Evolutionary conservation across 768 basidiomycete genomes (phyloP).

Genomic region (Glaciozyma martinii): DNA sequence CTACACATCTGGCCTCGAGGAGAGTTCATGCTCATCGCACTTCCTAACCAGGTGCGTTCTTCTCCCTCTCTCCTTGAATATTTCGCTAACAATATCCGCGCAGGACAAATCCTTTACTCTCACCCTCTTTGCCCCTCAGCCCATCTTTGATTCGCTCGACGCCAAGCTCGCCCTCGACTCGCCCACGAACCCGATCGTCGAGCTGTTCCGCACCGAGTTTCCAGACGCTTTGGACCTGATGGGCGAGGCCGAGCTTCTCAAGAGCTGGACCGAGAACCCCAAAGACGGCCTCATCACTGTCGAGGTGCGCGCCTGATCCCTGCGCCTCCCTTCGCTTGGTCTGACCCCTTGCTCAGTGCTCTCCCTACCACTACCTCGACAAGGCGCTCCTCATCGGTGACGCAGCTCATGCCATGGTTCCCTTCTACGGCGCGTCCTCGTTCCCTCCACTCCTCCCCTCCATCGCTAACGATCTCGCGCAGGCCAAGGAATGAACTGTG

Average conservation of each 20-base stretch:
- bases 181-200: slow-evolving; percentile 31
- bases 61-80: slow-evolving; percentile 3
- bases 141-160: slow-evolving; percentile 55
- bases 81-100: slow-evolving; percentile 4
- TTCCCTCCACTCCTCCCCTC: slow-evolving; percentile 35
- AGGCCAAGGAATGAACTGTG: slow-evolving; percentile 92
- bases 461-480: not conserved
- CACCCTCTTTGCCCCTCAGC: slow-evolving; percentile 70
- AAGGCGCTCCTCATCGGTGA: slow-evolving; percentile 83
- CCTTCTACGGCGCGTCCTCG: slow-evolving; percentile 58
- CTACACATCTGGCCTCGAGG: slow-evolving; percentile 99
- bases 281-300: slow-evolving; percentile 83
- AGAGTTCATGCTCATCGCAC: slow-evolving; percentile 97
- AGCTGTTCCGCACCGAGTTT: slow-evolving; percentile 70
- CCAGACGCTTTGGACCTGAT: slow-evolving; percentile 78
- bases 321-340: not conserved
- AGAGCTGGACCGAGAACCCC: slow-evolving; percentile 75
- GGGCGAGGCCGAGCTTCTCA: slow-evolving; percentile 64
- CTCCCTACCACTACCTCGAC: slow-evolving; percentile 83
- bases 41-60: slow-evolving; percentile 80
- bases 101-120: slow-evolving; percentile 97
- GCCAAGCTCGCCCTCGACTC: slow-evolving; percentile 50
- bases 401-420: slow-evolving; percentile 97
- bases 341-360: slow-evolving; percentile 47
- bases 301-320: slow-evolving; percentile 55